Evolutionary conservation across 2,329 filamentous ascomycete species (phyloP), one percentile per base, ranked within the genome.

Genomic region (Ramularia endophylla): DNA sequence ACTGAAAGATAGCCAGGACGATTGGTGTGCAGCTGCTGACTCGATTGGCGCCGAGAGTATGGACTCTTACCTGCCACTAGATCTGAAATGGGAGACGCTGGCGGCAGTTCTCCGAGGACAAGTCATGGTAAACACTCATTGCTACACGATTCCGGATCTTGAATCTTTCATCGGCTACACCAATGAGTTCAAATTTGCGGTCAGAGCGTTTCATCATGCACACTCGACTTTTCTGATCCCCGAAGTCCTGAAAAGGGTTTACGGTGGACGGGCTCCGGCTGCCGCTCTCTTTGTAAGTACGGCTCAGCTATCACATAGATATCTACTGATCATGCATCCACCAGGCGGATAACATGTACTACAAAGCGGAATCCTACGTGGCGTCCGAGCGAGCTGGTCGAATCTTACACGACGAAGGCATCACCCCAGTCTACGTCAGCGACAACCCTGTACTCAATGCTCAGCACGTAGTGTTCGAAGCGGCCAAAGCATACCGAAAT

Each of bases 371-470:
- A 62, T 67, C 80, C 0, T 83, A 81, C 51, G 66, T 75, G 4
- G 81, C 73, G 0, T 82, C 78, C 8, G 78, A 83, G 57, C 75
- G 75, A 44, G 80, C 81, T 2, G 81, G 80, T 18, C 83, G 82
- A 56, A 70, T 78, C 3, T 69, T 85, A 0, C 78, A 78, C 50
- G 80, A 84, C 16, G 71, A 75, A 41, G 80, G 77, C 18, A 67
- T 85, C 22, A 83, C 79, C 0, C 72, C 79, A 46, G 74, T 83
- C 16, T 84, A 82, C 49, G 80, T 85, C n/a, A 80, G 75, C 46
- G 80, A 84, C 56, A 85, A 85, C 56, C 81, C 81, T 0, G 80
- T 83, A 0, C 61, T 83, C 40, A 84, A 83, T 51, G 80, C 80
- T 1, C 81, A 84, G 58, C 80, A 84, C 48, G 78, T 85, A 3